Base-by-base conservation (phyloP, 1,139 yeast species). In the Pichia sp. region DNA sequence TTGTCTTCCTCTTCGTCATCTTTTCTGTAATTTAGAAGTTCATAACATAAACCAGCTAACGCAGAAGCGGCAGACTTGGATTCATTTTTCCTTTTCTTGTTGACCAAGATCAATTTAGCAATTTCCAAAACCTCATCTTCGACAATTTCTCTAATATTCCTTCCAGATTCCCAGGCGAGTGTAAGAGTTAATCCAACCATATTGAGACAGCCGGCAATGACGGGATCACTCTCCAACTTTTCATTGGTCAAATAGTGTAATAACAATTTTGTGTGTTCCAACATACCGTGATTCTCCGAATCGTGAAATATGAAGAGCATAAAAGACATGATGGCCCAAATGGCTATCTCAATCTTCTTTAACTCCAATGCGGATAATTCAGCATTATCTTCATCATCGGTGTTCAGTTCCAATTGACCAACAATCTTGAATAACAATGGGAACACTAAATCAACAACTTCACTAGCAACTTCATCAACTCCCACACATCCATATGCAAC, bases 11-110 rank as follows among this genome's bases (percentile, higher is more conserved):
- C 29, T 6, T 47, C 49, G 12, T 41, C 42, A 23, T 75, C 77
- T 28, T 14, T 13, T 14, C 15, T 24, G 11, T 14, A 24, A 14
- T 66, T 66, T 50, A 64, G 78, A 13, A 71, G 51, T 50, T 81
- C 87, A 53, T 74, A 79, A 42, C 70, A 65, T 27, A 81, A 63
- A 1, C 81, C 91, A 43, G 77, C 62, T 6, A 77, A 62, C 53
- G 81, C 63, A 23, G 77, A 79, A 10, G 77, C 71, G 24, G 87
- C 74, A 20, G 30, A 11, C 33, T 39, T 32, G 2, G 35, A 29
- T 24, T 24, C 27, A 20, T 27, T 16, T 16, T 30, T 26, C 10
- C 22, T 24, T 13, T 38, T 36, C 24, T 37, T 25, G 9, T 26
- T 31, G 9, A 8, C 23, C 12, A 42, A 11, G 3, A 32, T 22